A percentile compares a stretch with the other conserved stretches of the same genome.
Conservation (phyloP, 1,284 basidiomycete genomes). For the Gymnopus androsaceus region DNA sequence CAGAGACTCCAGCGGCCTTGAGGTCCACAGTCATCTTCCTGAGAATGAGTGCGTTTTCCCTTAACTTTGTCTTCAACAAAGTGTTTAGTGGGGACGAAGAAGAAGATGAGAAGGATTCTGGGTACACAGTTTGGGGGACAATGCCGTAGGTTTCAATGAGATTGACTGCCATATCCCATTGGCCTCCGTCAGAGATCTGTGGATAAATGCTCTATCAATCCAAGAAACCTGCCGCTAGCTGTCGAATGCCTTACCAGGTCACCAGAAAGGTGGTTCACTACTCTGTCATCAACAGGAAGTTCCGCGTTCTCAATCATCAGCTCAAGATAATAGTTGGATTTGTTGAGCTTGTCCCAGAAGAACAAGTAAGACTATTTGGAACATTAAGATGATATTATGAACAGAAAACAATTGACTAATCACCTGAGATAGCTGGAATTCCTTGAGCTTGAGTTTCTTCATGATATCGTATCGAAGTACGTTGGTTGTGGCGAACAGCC, state of each 20-base stretch:
- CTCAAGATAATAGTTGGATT: slow-evolving; percentile 94
- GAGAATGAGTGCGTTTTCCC: slow-evolving; percentile 86
- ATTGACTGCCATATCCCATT: slow-evolving; percentile 95
- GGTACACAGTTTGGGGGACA: slow-evolving; percentile 80
- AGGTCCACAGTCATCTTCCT: slow-evolving; percentile 62
- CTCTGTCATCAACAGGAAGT: slow-evolving; percentile 79
- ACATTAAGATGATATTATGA: not conserved
- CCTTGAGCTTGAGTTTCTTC: slow-evolving; percentile 82
- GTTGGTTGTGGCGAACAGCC: slow-evolving; percentile 92
- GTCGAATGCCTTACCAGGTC: too few species aligned
- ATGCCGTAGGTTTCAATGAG: slow-evolving; percentile 83
- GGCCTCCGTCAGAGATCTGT: slow-evolving; percentile 92
- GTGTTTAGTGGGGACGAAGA: slow-evolving; percentile 73
- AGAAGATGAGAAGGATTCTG: slow-evolving; percentile 85
- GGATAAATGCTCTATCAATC: too few species aligned
- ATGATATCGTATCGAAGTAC: slow-evolving; percentile 83
- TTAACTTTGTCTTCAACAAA: slow-evolving; percentile 86
- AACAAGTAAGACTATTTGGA: slow-evolving; percentile 75
- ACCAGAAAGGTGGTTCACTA: slow-evolving; percentile 74
- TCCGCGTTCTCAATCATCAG: slow-evolving; percentile 82
- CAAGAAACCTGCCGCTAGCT: too few species aligned
- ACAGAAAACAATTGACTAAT: slow-evolving; percentile 20
- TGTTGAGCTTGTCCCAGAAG: slow-evolving; percentile 96
- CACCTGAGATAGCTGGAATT: slow-evolving; percentile 89
- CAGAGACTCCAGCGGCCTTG: slow-evolving; percentile 44